Evolutionary conservation across 306 rosid genomes (phyloP).

Genomic region (Dryas drummondii): DNA sequence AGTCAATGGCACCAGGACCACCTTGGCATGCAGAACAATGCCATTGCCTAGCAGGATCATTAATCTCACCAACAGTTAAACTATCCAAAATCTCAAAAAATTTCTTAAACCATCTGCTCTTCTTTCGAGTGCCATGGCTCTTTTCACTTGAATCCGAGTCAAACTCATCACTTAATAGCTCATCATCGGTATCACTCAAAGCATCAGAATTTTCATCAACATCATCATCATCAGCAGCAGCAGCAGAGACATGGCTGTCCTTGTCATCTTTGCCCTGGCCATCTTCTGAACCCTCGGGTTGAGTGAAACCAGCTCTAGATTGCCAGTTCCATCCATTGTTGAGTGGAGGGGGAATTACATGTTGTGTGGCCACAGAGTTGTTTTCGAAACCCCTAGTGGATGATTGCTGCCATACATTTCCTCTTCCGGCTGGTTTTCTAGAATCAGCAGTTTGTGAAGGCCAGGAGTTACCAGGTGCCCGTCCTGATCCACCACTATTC

Average conservation of each 20-base stretch:
- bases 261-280: constrained; percentile 28
- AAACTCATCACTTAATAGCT: constrained; percentile 55
- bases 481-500: neutral
- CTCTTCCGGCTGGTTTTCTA: constrained; percentile 51
- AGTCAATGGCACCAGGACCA: constrained; percentile 91
- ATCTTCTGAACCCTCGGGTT: constrained; percentile 31
- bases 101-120: constrained; percentile 52
- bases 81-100: constrained; percentile 59
- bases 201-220: constrained; percentile 31
- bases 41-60: constrained; percentile 79
- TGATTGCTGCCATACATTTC: constrained; percentile 41
- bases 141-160: constrained; percentile 69
- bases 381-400: constrained; percentile 33
- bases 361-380: constrained; percentile 26
- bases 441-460: constrained; percentile 39
- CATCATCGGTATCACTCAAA: constrained; percentile 64
- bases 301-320: constrained; percentile 44
- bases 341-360: constrained; percentile 58
- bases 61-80: constrained; percentile 48
- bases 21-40: constrained; percentile 86
- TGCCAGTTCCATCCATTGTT: constrained; percentile 86
- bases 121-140: constrained; percentile 67
- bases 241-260: constrained; percentile 28
- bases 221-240: constrained; percentile 29
- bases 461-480: constrained; percentile 17